Percentiles rank a stretch among this genome's conserved stretches.
Evolutionary conservation across 768 basidiomycete species (phyloP).

Genomic region (Trametes cinnabarina): DNA sequence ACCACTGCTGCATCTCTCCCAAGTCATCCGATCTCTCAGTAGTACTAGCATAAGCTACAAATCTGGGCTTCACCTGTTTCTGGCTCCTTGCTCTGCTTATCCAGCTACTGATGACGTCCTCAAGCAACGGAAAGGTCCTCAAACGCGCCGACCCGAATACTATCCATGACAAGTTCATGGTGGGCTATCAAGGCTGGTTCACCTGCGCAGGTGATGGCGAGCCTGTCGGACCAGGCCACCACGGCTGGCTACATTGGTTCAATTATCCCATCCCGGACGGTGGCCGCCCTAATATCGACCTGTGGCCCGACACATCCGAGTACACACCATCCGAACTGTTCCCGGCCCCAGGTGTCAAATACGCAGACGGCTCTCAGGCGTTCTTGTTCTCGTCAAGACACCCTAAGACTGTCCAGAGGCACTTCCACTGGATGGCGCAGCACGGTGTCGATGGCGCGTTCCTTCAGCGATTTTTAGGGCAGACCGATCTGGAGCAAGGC

Average conservation of each 20-base stretch:
- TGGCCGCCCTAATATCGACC: slow-evolving; percentile 69
- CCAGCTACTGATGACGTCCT: slow-evolving; percentile 6
- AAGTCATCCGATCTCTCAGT: too few relatives aligned
- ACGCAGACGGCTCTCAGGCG: slow-evolving; percentile 54
- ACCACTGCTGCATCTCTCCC: too few relatives aligned
- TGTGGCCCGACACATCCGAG: slow-evolving; percentile 77
- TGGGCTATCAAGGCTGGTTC: slow-evolving; percentile 88
- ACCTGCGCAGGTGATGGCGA: slow-evolving; percentile 33
- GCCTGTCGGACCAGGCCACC: slow-evolving; percentile 62
- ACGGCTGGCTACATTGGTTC: slow-evolving; percentile 89
- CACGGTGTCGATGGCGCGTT: slow-evolving; percentile 81
- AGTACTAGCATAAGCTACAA: too few relatives aligned
- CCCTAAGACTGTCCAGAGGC: slow-evolving; percentile 67
- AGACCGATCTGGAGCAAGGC: slow-evolving; percentile 55
- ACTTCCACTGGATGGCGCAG: slow-evolving; percentile 83
- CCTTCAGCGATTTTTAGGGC: slow-evolving; percentile 71
- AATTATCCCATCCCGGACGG: slow-evolving; percentile 63
- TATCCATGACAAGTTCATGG: slow-evolving; percentile 80
- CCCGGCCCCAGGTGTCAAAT: slow-evolving; percentile 63
- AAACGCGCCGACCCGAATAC: slow-evolving; percentile 62
- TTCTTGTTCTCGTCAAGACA: slow-evolving; percentile 79
- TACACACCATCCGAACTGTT: slow-evolving; percentile 72
- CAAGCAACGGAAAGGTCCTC: slow-evolving; percentile 17
- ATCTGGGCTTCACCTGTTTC: not conserved
- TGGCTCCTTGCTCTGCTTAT: not conserved